Evolutionary conservation across 208 protist species (phyloP).

Genomic region (Balamuthia mandrillaris): DNA sequence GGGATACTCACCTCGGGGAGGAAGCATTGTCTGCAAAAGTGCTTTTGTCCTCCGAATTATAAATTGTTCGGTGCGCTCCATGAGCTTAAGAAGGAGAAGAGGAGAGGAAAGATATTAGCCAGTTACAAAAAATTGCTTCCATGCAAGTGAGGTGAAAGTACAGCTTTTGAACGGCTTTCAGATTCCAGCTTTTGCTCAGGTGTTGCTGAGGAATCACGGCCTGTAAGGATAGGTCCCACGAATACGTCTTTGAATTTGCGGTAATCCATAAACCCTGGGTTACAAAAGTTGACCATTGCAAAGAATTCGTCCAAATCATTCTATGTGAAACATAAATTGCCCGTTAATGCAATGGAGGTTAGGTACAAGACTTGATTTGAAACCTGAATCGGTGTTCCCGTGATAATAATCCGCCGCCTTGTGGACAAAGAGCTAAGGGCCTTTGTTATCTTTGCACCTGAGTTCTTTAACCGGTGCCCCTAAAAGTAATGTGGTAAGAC

Average conservation of each 20-base stretch:
- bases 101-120: too few species aligned
- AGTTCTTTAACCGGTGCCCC: slow-evolving; percentile 73
- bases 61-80: too few species aligned
- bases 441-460: slow-evolving; percentile 46
- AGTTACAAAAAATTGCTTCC: too few species aligned
- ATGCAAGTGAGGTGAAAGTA: too few species aligned
- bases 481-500: background rate
- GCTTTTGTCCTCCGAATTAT: too few species aligned
- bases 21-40: too few species aligned
- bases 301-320: slow-evolving; percentile 77
- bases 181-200: slow-evolving; percentile 34
- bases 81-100: too few species aligned
- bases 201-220: slow-evolving; percentile 6
- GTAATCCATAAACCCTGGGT: slow-evolving; percentile 60
- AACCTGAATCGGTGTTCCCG: slow-evolving; percentile 72
- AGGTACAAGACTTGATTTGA: too few species aligned
- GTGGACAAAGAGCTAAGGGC: slow-evolving; percentile 45
- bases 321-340: background rate
- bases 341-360: too few species aligned
- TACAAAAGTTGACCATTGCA: slow-evolving; percentile 88
- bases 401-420: slow-evolving; percentile 63
- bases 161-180: background rate
- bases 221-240: background rate
- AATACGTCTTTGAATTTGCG: slow-evolving; percentile 37
- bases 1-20: too few species aligned